Conservation (phyloP, 192 early-diverging fungal species). For the Kickxella alabastrina region DNA sequence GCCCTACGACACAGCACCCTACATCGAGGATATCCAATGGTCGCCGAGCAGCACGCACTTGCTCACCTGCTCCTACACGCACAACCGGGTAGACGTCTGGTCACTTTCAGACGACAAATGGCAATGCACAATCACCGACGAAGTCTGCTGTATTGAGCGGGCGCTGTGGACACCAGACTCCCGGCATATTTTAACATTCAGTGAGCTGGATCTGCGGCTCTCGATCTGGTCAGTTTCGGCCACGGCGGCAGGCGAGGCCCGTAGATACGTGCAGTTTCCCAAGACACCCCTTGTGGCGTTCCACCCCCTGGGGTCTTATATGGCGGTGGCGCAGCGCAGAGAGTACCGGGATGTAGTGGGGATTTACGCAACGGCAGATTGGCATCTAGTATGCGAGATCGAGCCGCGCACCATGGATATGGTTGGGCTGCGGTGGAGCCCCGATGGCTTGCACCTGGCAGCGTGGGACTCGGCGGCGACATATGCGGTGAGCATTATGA, state of each 20-base stretch:
- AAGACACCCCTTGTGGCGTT: constrained; percentile 24
- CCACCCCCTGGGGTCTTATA: constrained; percentile 29
- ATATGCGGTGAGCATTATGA: constrained; percentile 15
- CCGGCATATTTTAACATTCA: constrained; percentile 37
- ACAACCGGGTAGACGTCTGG: constrained; percentile 48
- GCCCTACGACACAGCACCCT: constrained; percentile 25
- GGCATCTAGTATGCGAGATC: constrained; percentile 36
- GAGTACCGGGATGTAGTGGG: constrained; percentile 45
- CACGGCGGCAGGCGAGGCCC: constrained; percentile 21
- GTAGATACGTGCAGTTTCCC: constrained; percentile 41
- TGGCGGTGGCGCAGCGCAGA: constrained; percentile 48
- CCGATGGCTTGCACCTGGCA: constrained; percentile 41
- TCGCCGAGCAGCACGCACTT: constrained; percentile 28
- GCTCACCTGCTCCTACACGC: constrained; percentile 34
- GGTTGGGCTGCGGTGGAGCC: constrained; percentile 28
- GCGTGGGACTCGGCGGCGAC: constrained; percentile 32
- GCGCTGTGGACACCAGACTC: constrained; percentile 39
- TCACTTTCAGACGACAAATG: constrained; percentile 35
- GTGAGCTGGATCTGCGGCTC: constrained; percentile 48
- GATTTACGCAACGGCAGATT: constrained; percentile 31
- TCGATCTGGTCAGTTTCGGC: constrained; percentile 40
- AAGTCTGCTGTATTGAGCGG: constrained; percentile 20
- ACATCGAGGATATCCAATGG: constrained; percentile 46
- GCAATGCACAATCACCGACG: constrained; percentile 40
- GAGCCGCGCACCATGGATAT: constrained; percentile 23